Conservation (phyloP, 768 basidiomycete species). For the Omphalotus guepiniiformis region DNA sequence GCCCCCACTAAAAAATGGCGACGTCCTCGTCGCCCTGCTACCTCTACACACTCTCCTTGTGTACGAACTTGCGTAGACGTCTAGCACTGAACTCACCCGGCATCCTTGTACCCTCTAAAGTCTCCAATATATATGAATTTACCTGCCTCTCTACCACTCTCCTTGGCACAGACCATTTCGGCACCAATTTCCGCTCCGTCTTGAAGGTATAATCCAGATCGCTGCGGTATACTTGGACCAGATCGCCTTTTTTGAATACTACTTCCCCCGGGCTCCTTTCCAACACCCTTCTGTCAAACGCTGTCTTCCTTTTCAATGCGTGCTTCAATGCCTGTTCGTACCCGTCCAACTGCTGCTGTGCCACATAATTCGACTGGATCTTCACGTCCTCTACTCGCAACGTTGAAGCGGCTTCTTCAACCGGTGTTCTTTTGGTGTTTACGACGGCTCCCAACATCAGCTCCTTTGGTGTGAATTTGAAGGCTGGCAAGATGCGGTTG, state of each 20-base stretch:
- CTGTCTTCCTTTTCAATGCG: background rate
- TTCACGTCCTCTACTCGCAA: background rate
- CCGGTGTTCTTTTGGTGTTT: background rate
- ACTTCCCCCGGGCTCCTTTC: background rate
- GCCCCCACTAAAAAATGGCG: conserved; percentile 7
- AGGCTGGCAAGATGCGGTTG: background rate
- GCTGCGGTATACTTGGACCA: conserved; percentile 1
- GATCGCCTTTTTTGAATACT: background rate
- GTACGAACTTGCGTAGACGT: background rate
- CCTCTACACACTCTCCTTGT: background rate
- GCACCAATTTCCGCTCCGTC: background rate
- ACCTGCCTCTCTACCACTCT: background rate
- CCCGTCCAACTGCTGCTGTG: background rate
- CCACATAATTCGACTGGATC: background rate
- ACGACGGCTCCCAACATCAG: background rate
- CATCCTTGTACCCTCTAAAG: background rate
- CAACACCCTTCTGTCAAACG: background rate
- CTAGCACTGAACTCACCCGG: background rate
- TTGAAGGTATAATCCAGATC: background rate
- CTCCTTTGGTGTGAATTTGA: background rate
- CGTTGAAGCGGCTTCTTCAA: background rate
- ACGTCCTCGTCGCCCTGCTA: conserved; percentile 1
- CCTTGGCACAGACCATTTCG: background rate
- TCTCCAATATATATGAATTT: background rate
- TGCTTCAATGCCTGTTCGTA: background rate